Percentiles rank a stretch among this genome's conserved stretches.
Evolutionary conservation across 371 early-diverging fungal genomes (phyloP).

Genomic region (Mucor circinelloides): DNA sequence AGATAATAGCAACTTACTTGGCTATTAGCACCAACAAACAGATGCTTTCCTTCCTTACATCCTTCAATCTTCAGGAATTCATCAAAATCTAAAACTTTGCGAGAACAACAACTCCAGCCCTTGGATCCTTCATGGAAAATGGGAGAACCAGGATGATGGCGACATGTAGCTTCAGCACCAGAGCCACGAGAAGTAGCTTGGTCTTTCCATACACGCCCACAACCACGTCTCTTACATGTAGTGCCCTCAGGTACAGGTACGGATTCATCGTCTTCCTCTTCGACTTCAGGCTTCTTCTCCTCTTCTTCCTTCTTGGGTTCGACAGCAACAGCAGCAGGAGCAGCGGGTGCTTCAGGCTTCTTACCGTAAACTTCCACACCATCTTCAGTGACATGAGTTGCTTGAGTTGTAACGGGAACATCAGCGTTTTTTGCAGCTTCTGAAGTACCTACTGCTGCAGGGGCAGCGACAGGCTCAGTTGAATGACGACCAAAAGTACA

Average conservation of each 20-base stretch:
- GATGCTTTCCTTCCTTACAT: conserved; percentile 83
- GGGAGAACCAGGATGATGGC: conserved; percentile 87
- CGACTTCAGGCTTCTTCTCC: conserved; percentile 33
- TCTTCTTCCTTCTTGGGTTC: conserved; percentile 16
- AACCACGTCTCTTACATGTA: conserved; percentile 84
- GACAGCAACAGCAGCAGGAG: conserved; percentile 18
- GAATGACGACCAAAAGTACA: conserved; percentile 74
- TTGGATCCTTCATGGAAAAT: conserved; percentile 94
- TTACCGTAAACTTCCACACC: conserved; percentile 49
- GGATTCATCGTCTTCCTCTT: conserved; percentile 72
- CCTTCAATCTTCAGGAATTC: conserved; percentile 95
- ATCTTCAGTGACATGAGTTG: conserved; percentile 32
- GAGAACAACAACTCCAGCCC: conserved; percentile 88
- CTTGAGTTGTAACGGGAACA: conserved; percentile 17
- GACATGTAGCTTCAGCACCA: conserved; percentile 66
- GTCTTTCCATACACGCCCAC: conserved; percentile 68
- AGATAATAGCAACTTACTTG: conserved; percentile 12
- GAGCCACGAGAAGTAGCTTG: conserved; percentile 65
- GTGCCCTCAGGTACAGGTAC: conserved; percentile 78
- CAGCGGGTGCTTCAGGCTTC: conserved; percentile 19
- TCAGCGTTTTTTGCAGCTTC: conserved; percentile 1
- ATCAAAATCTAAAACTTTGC: conserved; percentile 95
- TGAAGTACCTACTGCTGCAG: conserved; percentile 19
- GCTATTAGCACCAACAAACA: conserved; percentile 68
- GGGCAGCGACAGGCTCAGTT: conserved; percentile 44